Evolutionary conservation across 257 asterid genomes (phyloP).

Genomic region (Lantana camara): DNA sequence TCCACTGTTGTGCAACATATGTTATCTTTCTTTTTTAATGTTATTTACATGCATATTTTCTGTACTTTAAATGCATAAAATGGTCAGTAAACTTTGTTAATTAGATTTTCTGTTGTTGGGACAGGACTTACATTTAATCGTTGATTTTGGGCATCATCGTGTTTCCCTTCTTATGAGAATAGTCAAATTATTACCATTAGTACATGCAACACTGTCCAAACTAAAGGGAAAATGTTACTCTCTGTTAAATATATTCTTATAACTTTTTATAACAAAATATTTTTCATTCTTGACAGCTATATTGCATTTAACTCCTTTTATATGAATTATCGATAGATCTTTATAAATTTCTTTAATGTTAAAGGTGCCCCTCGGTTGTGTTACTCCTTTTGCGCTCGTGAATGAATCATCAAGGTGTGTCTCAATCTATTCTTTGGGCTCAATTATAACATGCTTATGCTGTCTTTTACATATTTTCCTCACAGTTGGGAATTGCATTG

Average conservation of each 20-base stretch:
- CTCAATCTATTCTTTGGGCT: slow-evolving; percentile 13
- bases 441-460: background rate
- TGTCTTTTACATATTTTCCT: background rate
- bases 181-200: background rate
- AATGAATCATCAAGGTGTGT: slow-evolving; percentile 85
- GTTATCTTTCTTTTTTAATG: background rate
- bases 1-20: background rate
- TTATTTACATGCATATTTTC: background rate
- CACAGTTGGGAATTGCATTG: background rate
- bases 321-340: slow-evolving; percentile 16
- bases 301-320: background rate
- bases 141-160: background rate
- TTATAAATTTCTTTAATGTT: slow-evolving; percentile 26
- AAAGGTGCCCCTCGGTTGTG: slow-evolving; percentile 89
- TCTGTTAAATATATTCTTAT: background rate
- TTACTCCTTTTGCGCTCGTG: slow-evolving; percentile 90
- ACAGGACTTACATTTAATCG: background rate
- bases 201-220: background rate
- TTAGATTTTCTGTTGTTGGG: background rate
- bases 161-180: background rate
- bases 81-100: background rate
- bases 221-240: background rate
- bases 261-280: background rate
- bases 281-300: background rate
- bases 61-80: background rate